Percentiles rank a stretch among this genome's conserved stretches.
Evolutionary conservation across 192 early-diverging fungal genomes (phyloP).

Genomic region (Linnemannia zychae): DNA sequence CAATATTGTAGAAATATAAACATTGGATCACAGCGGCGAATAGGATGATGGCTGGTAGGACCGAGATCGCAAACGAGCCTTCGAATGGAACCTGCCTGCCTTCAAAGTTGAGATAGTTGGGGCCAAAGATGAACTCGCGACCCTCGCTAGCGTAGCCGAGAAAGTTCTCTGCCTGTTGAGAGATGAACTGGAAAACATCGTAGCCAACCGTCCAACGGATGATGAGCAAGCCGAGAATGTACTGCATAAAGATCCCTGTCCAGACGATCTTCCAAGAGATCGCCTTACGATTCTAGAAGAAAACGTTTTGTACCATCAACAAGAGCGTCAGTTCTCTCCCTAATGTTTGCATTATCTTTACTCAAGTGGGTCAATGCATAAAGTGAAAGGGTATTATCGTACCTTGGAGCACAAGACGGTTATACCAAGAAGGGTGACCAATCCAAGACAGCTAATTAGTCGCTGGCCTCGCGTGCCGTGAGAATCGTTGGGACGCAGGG

Average conservation of each 20-base stretch:
- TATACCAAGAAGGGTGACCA: constrained; percentile 66
- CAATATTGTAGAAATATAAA: constrained; percentile 83
- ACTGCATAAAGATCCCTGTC: constrained; percentile 80
- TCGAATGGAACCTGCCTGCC: constrained; percentile 33
- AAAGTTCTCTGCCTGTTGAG: constrained; percentile 59
- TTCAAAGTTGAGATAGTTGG: constrained; percentile 20
- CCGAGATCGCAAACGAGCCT: constrained; percentile 70
- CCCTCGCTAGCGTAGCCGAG: constrained; percentile 74
- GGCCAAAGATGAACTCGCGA: constrained; percentile 76
- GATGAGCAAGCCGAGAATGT: constrained; percentile 83
- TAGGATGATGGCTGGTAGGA: constrained; percentile 87
- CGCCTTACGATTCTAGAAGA: constrained; percentile 55
- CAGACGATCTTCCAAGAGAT: constrained; percentile 82
- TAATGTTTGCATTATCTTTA: too few relatives aligned
- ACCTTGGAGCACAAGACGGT: constrained; percentile 64
- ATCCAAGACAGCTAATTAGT: constrained; percentile 78
- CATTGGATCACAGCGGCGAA: constrained; percentile 86
- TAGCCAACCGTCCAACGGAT: constrained; percentile 76
- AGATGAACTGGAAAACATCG: constrained; percentile 76
- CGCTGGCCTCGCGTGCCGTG: constrained; percentile 67
- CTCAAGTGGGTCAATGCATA: too few relatives aligned
- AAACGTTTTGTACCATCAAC: too few relatives aligned
- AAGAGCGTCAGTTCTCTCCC: too few relatives aligned
- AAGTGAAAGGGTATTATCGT: too few relatives aligned
- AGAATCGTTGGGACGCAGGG: constrained; percentile 11